Evolutionary conservation across 2,329 filamentous ascomycete species (phyloP).

Genomic region (Ilyonectria sp.): DNA sequence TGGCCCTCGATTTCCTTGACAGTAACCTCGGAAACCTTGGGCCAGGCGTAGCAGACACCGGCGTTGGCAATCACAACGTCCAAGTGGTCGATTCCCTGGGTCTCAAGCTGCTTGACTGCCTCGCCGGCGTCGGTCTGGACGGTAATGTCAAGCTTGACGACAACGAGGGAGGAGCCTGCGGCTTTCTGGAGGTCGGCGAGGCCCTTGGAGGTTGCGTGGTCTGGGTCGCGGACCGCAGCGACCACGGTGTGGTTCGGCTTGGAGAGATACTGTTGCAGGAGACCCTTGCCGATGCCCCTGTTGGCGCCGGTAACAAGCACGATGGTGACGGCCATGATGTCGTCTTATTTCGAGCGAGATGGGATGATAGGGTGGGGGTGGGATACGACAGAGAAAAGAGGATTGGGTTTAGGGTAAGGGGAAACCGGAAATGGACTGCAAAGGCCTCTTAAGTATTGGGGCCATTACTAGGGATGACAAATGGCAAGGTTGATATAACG

Average conservation of each 20-base stretch:
- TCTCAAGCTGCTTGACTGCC: constrained; percentile 50
- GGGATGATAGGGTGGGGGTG: too few species aligned
- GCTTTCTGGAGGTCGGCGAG: constrained; percentile 56
- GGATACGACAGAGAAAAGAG: too few species aligned
- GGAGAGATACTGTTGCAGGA: constrained; percentile 1
- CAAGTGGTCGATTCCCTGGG: constrained; percentile 55
- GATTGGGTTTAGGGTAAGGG: too few species aligned
- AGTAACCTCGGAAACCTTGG: constrained; percentile 4
- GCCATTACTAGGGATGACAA: too few species aligned
- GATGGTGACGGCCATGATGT: too few species aligned
- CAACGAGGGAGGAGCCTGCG: constrained; percentile 53
- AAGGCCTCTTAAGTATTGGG: too few species aligned
- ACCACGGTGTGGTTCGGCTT: constrained; percentile 53
- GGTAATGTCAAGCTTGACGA: constrained; percentile 59
- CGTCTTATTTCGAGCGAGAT: too few species aligned
- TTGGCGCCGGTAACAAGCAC: too few species aligned
- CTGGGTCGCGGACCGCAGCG: constrained; percentile 54
- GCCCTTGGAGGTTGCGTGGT: constrained; percentile 41
- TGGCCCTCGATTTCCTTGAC: constrained; percentile 5
- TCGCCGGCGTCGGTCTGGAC: constrained; percentile 51
- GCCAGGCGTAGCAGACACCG: constrained; percentile 2
- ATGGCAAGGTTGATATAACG: too few species aligned
- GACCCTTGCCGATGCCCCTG: constrained; percentile 6
- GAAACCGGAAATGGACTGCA: too few species aligned
- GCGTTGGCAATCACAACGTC: constrained; percentile 70